phyloP scores from a whole-genome alignment of 2,329 filamentous ascomycete genomes.

The Aspergillus quadrilineatus region DNA sequence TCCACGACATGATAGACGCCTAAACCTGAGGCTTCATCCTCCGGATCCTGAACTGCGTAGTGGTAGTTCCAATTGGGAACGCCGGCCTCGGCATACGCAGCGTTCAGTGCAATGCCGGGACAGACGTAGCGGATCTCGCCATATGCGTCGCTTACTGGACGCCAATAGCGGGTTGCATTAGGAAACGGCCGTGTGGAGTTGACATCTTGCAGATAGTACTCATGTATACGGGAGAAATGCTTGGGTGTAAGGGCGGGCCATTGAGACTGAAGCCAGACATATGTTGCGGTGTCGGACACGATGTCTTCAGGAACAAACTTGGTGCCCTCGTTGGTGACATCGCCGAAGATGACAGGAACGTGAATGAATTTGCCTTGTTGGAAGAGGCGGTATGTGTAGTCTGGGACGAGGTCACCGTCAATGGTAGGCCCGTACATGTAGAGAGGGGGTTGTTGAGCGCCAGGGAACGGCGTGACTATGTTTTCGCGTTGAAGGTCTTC shows the following conservation, averaged over 20 bases:
- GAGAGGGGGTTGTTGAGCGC: conserved; percentile 43
- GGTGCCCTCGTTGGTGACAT: conserved; percentile 66
- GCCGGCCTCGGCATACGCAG: conserved; percentile 36
- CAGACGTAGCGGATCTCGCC: conserved; percentile 67
- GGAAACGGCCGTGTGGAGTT: conserved; percentile 48
- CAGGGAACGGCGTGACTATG: conserved; percentile 48
- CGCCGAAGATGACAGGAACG: conserved; percentile 57
- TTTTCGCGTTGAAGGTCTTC: conserved; percentile 48
- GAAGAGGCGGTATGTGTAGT: conserved; percentile 52
- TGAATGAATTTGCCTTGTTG: conserved; percentile 50
- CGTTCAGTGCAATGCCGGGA: conserved; percentile 58
- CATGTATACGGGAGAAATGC: conserved; percentile 55
- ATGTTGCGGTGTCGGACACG: conserved; percentile 48
- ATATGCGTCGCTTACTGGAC: conserved; percentile 58
- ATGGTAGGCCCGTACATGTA: conserved; percentile 55
- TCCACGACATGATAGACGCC: conserved; percentile 70
- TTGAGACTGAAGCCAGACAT: conserved; percentile 58
- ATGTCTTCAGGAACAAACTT: conserved; percentile 56
- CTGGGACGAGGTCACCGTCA: conserved; percentile 52
- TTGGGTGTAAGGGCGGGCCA: conserved; percentile 55
- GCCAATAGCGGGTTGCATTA: conserved; percentile 56
- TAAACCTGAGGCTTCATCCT: conserved; percentile 52
- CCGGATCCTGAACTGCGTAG: conserved; percentile 65
- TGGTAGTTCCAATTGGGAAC: conserved; percentile 64
- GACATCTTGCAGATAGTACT: conserved; percentile 53